Base-by-base conservation (phyloP, 495 filamentous ascomycete species). In the Aspergillus ostianus region DNA sequence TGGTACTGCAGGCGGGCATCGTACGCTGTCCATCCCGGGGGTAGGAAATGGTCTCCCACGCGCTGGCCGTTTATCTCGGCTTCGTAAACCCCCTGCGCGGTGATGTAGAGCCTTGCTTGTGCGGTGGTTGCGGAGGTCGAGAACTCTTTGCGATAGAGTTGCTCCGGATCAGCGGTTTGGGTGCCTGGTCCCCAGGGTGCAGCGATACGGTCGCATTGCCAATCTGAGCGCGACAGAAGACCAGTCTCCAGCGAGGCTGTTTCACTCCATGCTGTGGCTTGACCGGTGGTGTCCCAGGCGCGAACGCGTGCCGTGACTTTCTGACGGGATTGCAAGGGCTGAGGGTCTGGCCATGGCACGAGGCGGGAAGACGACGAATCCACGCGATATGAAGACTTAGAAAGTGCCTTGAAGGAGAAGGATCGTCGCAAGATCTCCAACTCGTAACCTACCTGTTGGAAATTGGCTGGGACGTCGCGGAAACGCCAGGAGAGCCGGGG, bases 1-100 rank as follows among this genome's bases (percentile, higher is more conserved):
- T 82, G 73, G 58, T 82, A 85, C 2, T 72, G 59, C 23, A 76
- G 71, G 8, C 77, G 71, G 57, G 78, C 64, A 0, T 71, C 66
- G 56, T 82, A 83, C 6, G 72, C 74, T 21, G 78, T 75, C 76
- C 79, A 83, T 2, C 80, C 82, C 0, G 80, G 81, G 0, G 55
- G 51, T 15, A 58, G 51, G 32, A 63, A 45, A 47, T 27, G 80
- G 59, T 79, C 70, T 0, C 78, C 77, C 6, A 81, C 74, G 51
- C 60, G 52, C 9, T 59, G 55, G 2, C 75, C 78, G 58, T 83
- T 81, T 55, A 83, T 71, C 3, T 63, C 60, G 6, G 73, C 69
- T 32, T 77, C 73, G 47, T 80, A 82, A 8, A 82, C 12, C 7
- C 80, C 80, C 27, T 75, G 63, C 0, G 76, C 68, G 0, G 80